Evolutionary conservation across 73 alveolate genomes (phyloP), one percentile per base, ranked within the genome.

Genomic region (Tetrahymena borealis): DNA sequence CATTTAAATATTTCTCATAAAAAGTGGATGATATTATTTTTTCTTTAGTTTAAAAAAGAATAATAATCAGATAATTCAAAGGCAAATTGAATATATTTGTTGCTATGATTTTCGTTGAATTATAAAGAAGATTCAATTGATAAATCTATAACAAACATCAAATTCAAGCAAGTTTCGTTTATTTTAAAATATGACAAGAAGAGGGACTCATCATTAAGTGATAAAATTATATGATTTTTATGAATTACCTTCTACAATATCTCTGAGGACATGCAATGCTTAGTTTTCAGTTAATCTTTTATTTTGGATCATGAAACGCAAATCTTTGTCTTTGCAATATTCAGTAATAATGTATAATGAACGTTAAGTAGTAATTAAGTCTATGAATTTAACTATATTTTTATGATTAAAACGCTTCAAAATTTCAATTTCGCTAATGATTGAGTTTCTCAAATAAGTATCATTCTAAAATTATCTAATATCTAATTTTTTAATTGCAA

Each of bases 401-500:
- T 93, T 93, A 90, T 93, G 95, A 79, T 93, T 93, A 36, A 93
- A 93, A 33, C 91, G 60, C 78, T 93, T 93, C 33, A 93, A 93
- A 20, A 93, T 93, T 93, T 93, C 95, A 12, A 93, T 93, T 37
- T 93, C 95, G 33, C 91, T 40, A 11, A 85, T 93, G n/a, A 93
- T 93, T 15, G 95, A 93, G 77, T 93, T 40, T 85, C 78, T 79
- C 35, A 93, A 90, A 93, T 93, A 93, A 38, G 7, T 78, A 90
- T 93, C 95, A 79, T 91, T 79, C 91, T 93, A 91, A 85, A 93
- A 93, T 60, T 93, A 33, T 31, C 95, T 41, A 32, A 85, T 40
- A 93, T 93, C 95, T 6, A 93, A 43, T 93, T 93, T 93, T 85
- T 93, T 93, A 60, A 93, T 93, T 36, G 95, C 95, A 36, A 93